These are phyloP conservation scores for Talaromyces stipitatus DNA, from an alignment of 495 filamentous ascomycete genomes.

Conservation along the genomic window DNA sequence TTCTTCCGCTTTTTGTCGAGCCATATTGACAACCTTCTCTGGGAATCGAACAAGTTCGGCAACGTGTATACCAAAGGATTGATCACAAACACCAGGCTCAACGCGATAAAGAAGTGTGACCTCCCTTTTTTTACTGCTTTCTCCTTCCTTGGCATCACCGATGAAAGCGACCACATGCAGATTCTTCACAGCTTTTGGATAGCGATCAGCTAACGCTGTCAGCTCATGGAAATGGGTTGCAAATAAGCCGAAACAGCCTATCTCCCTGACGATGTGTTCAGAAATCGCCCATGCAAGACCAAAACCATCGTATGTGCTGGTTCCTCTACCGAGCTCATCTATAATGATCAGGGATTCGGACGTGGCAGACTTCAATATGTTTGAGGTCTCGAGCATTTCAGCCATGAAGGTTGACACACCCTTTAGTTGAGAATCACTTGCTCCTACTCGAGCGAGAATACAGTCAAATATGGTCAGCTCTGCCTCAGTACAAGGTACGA, in stretches of 20 bases:
- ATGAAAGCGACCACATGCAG: constrained; percentile 96
- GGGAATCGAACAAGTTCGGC: constrained; percentile 98
- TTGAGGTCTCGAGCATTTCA: constrained; percentile 98
- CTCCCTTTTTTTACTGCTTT: constrained; percentile 54
- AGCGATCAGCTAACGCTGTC: constrained; percentile 77
- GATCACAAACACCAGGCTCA: constrained; percentile 89
- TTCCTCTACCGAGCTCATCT: constrained; percentile 96
- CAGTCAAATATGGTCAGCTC: constrained; percentile 96
- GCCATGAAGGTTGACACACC: constrained; percentile 99
- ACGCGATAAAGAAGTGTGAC: constrained; percentile 97
- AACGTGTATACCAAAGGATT: constrained; percentile 96
- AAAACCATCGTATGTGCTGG: constrained; percentile 97
- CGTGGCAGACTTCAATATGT: constrained; percentile 95
- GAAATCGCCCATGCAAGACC: constrained; percentile 98
- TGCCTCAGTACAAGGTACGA: constrained; percentile 85
- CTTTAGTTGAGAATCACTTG: constrained; percentile 92
- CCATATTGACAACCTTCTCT: constrained; percentile 96
- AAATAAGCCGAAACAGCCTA: constrained; percentile 87
- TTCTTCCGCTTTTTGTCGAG: constrained; percentile 95
- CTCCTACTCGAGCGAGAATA: constrained; percentile 93
- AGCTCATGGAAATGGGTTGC: constrained; percentile 99
- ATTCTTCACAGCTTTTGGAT: constrained; percentile 76
- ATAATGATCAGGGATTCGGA: constrained; percentile 94
- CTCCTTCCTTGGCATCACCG: constrained; percentile 42
- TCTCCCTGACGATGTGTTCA: constrained; percentile 93